A percentile compares a stretch with the other conserved stretches of the same genome.
Conservation (phyloP, 2,329 filamentous ascomycete species). For the Passalora sequoiae region DNA sequence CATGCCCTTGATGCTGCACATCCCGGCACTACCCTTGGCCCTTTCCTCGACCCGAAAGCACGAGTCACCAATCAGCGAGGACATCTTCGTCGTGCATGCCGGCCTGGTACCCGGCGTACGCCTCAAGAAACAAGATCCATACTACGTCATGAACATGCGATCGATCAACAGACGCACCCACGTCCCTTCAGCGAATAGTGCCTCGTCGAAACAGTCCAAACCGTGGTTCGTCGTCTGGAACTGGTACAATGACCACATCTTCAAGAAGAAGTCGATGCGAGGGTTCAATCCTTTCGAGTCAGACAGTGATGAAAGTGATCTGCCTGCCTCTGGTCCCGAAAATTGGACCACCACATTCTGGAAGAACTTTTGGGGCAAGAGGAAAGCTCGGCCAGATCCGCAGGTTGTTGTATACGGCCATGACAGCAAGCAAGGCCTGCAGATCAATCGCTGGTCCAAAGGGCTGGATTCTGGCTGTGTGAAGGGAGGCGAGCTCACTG, state of each 20-base stretch:
- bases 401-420: conserved; percentile 80
- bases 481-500: conserved; percentile 68
- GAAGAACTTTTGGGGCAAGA: conserved; percentile 24
- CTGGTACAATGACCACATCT: conserved; percentile 32
- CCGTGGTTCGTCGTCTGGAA: conserved; percentile 32
- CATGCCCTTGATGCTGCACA: conserved; percentile 36
- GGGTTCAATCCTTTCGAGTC: conserved; percentile 12
- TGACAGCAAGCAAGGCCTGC: conserved; percentile 68
- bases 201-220: conserved; percentile 22
- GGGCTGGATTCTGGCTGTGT: conserved; percentile 84
- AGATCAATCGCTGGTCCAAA: conserved; percentile 64
- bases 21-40: conserved; percentile 30
- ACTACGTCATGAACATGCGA: conserved; percentile 88
- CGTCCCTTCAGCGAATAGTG: conserved; percentile 46
- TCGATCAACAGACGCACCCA: conserved; percentile 62
- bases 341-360: conserved; percentile 13
- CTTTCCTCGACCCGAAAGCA: conserved; percentile 11
- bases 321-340: not conserved
- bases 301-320: conserved; percentile 7
- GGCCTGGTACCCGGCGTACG: conserved; percentile 73
- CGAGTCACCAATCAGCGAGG: conserved; percentile 56
- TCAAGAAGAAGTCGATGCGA: conserved; percentile 19
- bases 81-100: conserved; percentile 72
- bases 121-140: conserved; percentile 67
- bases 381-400: conserved; percentile 41